Percentiles rank a stretch among this genome's conserved stretches.
phyloP scores from a whole-genome alignment of 768 basidiomycete species.

The Sporobolomyces roseus region DNA sequence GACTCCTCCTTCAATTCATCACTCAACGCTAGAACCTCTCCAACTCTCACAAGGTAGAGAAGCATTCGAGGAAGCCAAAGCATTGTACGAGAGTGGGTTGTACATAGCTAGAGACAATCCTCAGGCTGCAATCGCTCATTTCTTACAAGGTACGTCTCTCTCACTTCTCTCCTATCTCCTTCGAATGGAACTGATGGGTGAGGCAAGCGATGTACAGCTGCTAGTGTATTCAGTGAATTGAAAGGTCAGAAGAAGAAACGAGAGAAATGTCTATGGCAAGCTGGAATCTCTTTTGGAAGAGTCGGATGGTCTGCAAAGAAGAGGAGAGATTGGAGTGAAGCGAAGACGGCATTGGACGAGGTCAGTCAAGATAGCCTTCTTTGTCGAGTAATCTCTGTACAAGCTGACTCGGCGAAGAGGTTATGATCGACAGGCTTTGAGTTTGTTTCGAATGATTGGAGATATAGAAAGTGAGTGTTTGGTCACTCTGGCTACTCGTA shows the following conservation, averaged over 20 bases:
- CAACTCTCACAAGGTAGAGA: no score
- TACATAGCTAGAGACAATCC: not conserved
- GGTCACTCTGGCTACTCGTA: no score
- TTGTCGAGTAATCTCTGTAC: no score
- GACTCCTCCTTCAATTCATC: no score
- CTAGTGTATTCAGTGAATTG: slow-evolving; percentile 4
- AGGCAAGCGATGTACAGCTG: not conserved
- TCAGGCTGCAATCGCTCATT: slow-evolving; percentile 13
- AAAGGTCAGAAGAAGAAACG: not conserved
- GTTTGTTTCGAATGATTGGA: slow-evolving; percentile 1
- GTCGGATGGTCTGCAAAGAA: slow-evolving; percentile 5
- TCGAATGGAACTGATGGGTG: not conserved
- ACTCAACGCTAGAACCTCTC: no score
- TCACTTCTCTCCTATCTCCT: not conserved
- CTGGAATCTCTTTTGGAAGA: slow-evolving; percentile 3
- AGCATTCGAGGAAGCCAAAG: slow-evolving; percentile 21
- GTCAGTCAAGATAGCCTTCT: slow-evolving; percentile 1
- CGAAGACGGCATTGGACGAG: slow-evolving; percentile 17
- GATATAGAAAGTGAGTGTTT: slow-evolving; percentile 10
- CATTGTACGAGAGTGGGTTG: slow-evolving; percentile 8
- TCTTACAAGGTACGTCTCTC: slow-evolving; percentile 10
- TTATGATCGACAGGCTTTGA: slow-evolving; percentile 4
- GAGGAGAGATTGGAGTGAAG: not conserved
- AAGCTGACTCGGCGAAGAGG: no score
- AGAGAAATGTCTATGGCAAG: slow-evolving; percentile 23